These are phyloP conservation scores for Talaromyces rugulosus DNA, from an alignment of 2,329 filamentous ascomycete species.

Conservation along the genomic window DNA sequence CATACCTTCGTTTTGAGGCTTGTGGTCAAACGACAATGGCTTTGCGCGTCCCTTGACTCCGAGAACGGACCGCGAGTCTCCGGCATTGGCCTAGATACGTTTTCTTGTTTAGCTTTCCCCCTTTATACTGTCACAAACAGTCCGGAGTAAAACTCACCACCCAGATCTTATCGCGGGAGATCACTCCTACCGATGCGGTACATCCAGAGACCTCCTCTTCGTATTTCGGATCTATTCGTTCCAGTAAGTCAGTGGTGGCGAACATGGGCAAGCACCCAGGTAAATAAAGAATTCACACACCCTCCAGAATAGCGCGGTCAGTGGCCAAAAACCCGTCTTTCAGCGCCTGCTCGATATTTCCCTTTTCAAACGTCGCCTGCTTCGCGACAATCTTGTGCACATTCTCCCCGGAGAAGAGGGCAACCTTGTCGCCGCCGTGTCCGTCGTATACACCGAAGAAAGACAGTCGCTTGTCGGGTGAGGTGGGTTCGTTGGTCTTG, in stretches of 20 bases:
- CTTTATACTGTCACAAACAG: background rate
- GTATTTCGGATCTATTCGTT: slow-evolving; percentile 76
- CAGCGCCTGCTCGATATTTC: slow-evolving; percentile 89
- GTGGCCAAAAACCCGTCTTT: slow-evolving; percentile 97
- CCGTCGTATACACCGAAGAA: slow-evolving; percentile 99
- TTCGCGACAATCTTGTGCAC: slow-evolving; percentile 92
- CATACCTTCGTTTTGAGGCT: slow-evolving; percentile 92
- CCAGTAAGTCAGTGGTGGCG: slow-evolving; percentile 16
- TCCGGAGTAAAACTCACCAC: slow-evolving; percentile 63
- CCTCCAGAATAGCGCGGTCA: slow-evolving; percentile 90
- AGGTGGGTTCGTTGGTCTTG: slow-evolving; percentile 55
- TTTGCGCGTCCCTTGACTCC: slow-evolving; percentile 97
- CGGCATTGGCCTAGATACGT: slow-evolving; percentile 75
- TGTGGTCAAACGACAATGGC: slow-evolving; percentile 98
- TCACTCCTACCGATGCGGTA: slow-evolving; percentile 86
- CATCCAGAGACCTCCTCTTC: slow-evolving; percentile 98
- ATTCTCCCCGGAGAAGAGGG: slow-evolving; percentile 84
- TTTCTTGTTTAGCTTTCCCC: background rate
- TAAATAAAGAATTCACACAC: slow-evolving; percentile 50
- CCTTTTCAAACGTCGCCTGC: slow-evolving; percentile 87
- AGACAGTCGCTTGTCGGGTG: slow-evolving; percentile 69
- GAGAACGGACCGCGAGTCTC: slow-evolving; percentile 90
- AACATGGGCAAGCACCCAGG: background rate
- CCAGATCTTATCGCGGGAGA: slow-evolving; percentile 89
- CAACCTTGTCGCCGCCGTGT: slow-evolving; percentile 95